Evolutionary conservation across 2,329 filamentous ascomycete genomes (phyloP).

Genomic region (Ophiostoma montium): DNA sequence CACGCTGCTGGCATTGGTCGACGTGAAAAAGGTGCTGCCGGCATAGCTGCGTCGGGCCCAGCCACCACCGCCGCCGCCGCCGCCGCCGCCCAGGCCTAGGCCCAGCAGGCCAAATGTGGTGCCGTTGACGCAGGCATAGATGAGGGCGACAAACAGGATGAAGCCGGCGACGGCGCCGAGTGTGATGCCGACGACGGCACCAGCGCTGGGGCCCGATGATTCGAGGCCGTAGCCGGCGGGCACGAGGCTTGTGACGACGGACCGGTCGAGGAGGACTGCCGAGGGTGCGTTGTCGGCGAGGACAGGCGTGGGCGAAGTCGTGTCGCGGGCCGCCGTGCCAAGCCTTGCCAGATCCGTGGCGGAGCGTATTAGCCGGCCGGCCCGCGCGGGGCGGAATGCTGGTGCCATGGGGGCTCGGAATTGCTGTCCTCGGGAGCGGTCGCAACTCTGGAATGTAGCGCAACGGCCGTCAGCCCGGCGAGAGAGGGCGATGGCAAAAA

Average conservation of each 20-base stretch:
- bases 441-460: not conserved
- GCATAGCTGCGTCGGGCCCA: no score
- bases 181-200: conserved; percentile 26
- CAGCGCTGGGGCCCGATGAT: conserved; percentile 16
- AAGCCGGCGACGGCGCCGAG: conserved; percentile 30
- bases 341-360: no score
- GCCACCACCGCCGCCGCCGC: conserved; percentile 9
- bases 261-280: conserved; percentile 7
- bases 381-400: conserved; percentile 3
- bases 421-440: not conserved
- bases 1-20: conserved; percentile 10
- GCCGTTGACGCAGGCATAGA: conserved; percentile 21
- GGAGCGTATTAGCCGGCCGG: not conserved
- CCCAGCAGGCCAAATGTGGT: conserved; percentile 14
- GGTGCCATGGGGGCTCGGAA: not conserved
- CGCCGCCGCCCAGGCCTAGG: not conserved
- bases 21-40: conserved; percentile 1
- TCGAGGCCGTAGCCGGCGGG: conserved; percentile 20
- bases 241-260: conserved; percentile 16
- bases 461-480: no score
- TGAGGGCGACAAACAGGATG: conserved; percentile 20
- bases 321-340: no score
- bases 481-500: no score
- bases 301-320: not conserved
- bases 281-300: not conserved